Conservation (phyloP, 2,329 filamentous ascomycete species). For the Didymella pinodella region DNA sequence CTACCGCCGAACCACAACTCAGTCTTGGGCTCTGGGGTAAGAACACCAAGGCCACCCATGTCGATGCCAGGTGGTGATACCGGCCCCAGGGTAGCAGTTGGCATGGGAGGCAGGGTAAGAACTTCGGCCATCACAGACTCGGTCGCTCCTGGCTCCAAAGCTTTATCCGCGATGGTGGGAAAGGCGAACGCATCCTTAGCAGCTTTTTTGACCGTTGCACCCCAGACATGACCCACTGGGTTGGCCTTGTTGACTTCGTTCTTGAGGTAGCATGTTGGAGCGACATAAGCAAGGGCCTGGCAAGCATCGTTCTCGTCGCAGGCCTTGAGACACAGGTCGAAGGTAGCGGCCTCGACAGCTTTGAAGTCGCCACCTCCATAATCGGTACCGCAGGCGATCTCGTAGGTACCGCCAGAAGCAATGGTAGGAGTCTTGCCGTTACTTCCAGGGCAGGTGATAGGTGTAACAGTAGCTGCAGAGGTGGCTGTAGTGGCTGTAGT, state of each 20-base stretch:
- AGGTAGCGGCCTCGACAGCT: slow-evolving; percentile 11
- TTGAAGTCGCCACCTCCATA: slow-evolving; percentile 16
- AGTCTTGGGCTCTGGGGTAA: slow-evolving; percentile 11
- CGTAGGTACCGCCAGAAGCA: slow-evolving; percentile 15
- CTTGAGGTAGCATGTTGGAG: slow-evolving; percentile 15
- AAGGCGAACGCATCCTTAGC: slow-evolving; percentile 15
- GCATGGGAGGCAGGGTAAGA: slow-evolving; percentile 16
- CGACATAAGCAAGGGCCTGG: slow-evolving; percentile 13
- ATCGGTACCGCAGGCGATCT: slow-evolving; percentile 17
- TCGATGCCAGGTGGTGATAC: slow-evolving; percentile 15
- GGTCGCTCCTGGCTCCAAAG: slow-evolving; percentile 6
- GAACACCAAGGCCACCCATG: slow-evolving; percentile 18
- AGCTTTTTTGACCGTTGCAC: slow-evolving; percentile 14
- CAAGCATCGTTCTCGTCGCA: slow-evolving; percentile 18
- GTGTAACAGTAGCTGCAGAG: neutral
- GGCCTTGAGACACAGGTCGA: slow-evolving; percentile 17
- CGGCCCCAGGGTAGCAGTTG: slow-evolving; percentile 13
- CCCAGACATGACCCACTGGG: slow-evolving; percentile 9
- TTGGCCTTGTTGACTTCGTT: slow-evolving; percentile 15
- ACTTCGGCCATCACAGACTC: slow-evolving; percentile 16
- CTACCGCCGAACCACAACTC: slow-evolving; percentile 16
- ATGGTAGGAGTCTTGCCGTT: slow-evolving; percentile 15
- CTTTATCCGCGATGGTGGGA: slow-evolving; percentile 5
- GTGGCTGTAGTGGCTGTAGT: neutral
- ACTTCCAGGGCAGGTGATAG: slow-evolving; percentile 14